phyloP scores from a whole-genome alignment of 352 stramenopile genomes.

The Pythium brassicae region DNA sequence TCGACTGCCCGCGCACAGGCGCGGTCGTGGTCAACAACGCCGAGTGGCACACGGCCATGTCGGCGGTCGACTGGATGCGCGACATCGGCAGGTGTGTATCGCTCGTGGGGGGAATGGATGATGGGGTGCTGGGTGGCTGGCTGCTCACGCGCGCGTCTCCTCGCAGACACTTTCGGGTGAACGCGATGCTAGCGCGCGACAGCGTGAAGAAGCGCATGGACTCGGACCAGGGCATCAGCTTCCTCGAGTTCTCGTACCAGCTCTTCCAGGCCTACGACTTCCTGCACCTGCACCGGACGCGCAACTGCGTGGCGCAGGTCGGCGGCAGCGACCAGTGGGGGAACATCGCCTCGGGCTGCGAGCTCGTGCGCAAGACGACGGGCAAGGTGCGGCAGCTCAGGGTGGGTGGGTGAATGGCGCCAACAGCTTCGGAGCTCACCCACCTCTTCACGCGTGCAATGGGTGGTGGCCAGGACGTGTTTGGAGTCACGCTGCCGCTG shows the following conservation, averaged over 20 bases:
- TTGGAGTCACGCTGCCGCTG: constrained; percentile 94
- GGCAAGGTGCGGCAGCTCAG: constrained; percentile 34
- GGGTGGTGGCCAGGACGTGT: constrained; percentile 58
- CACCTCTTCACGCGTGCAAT: neutral
- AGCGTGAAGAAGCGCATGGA: constrained; percentile 96
- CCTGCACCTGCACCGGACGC: constrained; percentile 91
- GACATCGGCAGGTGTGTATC: constrained; percentile 87
- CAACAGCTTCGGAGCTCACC: neutral
- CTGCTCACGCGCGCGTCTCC: neutral
- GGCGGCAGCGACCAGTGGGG: constrained; percentile 99
- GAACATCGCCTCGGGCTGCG: constrained; percentile 97
- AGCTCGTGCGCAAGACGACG: constrained; percentile 93
- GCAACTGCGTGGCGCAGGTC: constrained; percentile 94
- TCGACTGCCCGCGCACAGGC: constrained; percentile 84
- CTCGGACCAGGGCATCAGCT: constrained; percentile 95
- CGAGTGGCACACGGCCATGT: constrained; percentile 95
- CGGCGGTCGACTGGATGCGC: constrained; percentile 96
- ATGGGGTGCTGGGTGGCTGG: neutral
- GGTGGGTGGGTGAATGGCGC: too few species aligned
- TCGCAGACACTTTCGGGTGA: constrained; percentile 94
- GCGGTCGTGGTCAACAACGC: constrained; percentile 98
- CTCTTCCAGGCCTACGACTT: constrained; percentile 99
- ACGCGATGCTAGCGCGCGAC: constrained; percentile 98
- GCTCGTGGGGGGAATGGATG: neutral
- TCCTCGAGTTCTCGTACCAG: constrained; percentile 99